A percentile compares a stretch with the other conserved stretches of the same genome.
Evolutionary conservation across 2,329 filamentous ascomycete species (phyloP).

Genomic region (Fusarium nurragi): DNA sequence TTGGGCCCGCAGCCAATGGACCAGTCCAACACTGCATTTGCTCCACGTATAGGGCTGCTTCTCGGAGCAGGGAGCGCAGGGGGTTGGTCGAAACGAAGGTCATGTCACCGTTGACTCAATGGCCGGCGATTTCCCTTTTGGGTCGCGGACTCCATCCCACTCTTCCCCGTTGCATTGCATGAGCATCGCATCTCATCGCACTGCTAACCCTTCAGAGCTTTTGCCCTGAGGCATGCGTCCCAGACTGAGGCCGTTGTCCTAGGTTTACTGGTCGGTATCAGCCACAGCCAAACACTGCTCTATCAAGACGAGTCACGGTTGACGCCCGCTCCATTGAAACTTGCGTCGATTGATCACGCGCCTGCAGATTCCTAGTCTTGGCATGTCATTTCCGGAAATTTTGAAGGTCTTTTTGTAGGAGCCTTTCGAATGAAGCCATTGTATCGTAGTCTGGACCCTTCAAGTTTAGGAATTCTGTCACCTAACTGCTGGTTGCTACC

Average conservation of each 20-base stretch:
- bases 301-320: slow-evolving; percentile 22
- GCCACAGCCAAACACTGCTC: slow-evolving; percentile 9
- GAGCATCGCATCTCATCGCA: slow-evolving; percentile 19
- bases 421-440: slow-evolving; percentile 22
- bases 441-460: neutral
- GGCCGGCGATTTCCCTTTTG: slow-evolving; percentile 39
- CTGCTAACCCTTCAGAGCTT: slow-evolving; percentile 19
- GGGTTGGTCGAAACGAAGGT: slow-evolving; percentile 28
- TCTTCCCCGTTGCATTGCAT: slow-evolving; percentile 27
- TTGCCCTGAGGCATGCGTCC: slow-evolving; percentile 26
- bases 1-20: slow-evolving; percentile 37
- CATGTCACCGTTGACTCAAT: slow-evolving; percentile 43
- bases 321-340: slow-evolving; percentile 28
- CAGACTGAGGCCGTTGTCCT: slow-evolving; percentile 31
- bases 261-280: slow-evolving; percentile 11
- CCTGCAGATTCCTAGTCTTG: slow-evolving; percentile 7
- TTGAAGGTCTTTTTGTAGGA: neutral
- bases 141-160: slow-evolving; percentile 15
- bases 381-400: slow-evolving; percentile 17
- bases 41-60: slow-evolving; percentile 46
- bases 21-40: slow-evolving; percentile 16
- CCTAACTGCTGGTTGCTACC: neutral
- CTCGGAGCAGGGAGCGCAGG: slow-evolving; percentile 31
- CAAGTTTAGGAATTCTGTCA: slow-evolving; percentile 11
- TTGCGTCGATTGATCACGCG: slow-evolving; percentile 15